A percentile compares a stretch with the other conserved stretches of the same genome.
Evolutionary conservation across 495 filamentous ascomycete species (phyloP).

Genomic region (Darksidea phi): DNA sequence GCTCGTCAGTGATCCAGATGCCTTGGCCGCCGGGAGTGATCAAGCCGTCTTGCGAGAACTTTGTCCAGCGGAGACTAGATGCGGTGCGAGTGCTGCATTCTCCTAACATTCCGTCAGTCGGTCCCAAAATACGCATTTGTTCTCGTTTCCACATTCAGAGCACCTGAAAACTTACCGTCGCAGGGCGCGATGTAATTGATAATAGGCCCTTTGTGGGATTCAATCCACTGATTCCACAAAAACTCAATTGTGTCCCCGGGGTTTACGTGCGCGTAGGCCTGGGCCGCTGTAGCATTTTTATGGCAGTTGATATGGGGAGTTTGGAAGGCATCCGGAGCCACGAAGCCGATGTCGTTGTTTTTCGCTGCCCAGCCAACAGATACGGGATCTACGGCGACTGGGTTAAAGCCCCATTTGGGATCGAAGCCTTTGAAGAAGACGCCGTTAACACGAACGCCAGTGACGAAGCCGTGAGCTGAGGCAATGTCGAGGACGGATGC

Average conservation of each 20-base stretch:
- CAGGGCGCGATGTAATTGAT: conserved; percentile 27
- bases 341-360: conserved; percentile 21
- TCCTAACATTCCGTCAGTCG: neutral
- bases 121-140: too few relatives aligned
- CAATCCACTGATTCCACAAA: conserved; percentile 21
- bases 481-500: neutral
- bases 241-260: conserved; percentile 15
- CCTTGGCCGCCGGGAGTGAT: conserved; percentile 1
- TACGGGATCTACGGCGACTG: conserved; percentile 1
- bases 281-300: conserved; percentile 13
- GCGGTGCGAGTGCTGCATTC: conserved; percentile 10
- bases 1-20: conserved; percentile 18
- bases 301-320: conserved; percentile 19
- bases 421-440: conserved; percentile 12
- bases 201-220: conserved; percentile 22
- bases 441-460: conserved; percentile 5
- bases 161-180: conserved; percentile 4
- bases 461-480: conserved; percentile 18
- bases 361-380: conserved; percentile 14
- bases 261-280: conserved; percentile 6
- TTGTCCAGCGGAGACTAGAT: conserved; percentile 11
- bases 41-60: conserved; percentile 9
- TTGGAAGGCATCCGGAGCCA: conserved; percentile 4
- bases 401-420: conserved; percentile 16
- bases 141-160: neutral